phyloP scores from a whole-genome alignment of 495 filamentous ascomycete genomes.

The Penicillium lagena region DNA sequence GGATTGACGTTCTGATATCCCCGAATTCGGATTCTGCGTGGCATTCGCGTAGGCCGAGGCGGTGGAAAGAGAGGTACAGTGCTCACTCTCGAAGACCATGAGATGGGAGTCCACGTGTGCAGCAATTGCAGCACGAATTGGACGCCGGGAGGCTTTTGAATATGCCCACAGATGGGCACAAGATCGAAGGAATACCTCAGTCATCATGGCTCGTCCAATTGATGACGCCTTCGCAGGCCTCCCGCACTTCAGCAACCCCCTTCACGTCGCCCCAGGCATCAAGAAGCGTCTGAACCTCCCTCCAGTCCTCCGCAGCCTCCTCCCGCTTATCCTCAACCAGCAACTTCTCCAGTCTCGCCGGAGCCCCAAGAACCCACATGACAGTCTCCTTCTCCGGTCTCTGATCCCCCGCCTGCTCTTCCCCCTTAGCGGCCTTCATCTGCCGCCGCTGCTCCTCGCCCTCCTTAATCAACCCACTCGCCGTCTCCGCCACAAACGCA shows the following conservation, averaged over 20 bases:
- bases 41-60: too few species aligned
- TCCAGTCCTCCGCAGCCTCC: slow-evolving; percentile 56
- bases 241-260: slow-evolving; percentile 53
- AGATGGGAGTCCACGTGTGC: too few species aligned
- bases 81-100: too few species aligned
- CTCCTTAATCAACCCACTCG: slow-evolving; percentile 57
- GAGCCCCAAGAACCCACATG: slow-evolving; percentile 60
- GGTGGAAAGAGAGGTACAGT: too few species aligned
- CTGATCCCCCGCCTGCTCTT: slow-evolving; percentile 28
- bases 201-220: slow-evolving; percentile 19
- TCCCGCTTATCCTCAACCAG: slow-evolving; percentile 42
- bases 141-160: too few species aligned
- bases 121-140: too few species aligned
- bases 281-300: slow-evolving; percentile 38
- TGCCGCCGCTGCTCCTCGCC: slow-evolving; percentile 29
- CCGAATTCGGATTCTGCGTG: too few species aligned
- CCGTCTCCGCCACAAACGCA: slow-evolving; percentile 73
- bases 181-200: slow-evolving; percentile 10
- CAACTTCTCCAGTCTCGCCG: slow-evolving; percentile 42
- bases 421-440: slow-evolving; percentile 29
- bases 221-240: slow-evolving; percentile 54
- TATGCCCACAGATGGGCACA: too few species aligned
- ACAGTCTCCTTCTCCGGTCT: slow-evolving; percentile 60
- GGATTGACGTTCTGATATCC: too few species aligned
- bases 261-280: slow-evolving; percentile 53